These are phyloP conservation scores for Cyberlindnera bimundalis DNA, from an alignment of 805 yeast species.

Conservation along the genomic window DNA sequence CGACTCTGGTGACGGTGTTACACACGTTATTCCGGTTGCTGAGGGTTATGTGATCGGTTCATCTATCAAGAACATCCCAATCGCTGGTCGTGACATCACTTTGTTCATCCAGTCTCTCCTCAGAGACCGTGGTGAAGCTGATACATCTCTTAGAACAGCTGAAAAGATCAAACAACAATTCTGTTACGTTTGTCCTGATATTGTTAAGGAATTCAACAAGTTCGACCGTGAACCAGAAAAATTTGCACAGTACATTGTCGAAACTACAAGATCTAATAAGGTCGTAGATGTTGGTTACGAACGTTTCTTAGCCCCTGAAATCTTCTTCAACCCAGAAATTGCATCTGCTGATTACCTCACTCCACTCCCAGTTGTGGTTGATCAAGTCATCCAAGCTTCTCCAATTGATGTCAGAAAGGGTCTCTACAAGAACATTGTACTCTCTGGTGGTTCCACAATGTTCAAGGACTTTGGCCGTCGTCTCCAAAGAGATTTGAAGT, in stretches of 20 bases:
- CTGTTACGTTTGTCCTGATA: conserved; percentile 97
- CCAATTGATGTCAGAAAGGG: conserved; percentile 99
- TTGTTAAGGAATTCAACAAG: conserved; percentile 92
- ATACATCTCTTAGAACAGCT: conserved; percentile 91
- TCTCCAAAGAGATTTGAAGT: conserved; percentile 89
- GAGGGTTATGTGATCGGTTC: conserved; percentile 99
- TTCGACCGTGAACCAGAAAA: conserved; percentile 92
- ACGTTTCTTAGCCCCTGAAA: conserved; percentile 97
- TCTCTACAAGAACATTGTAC: conserved; percentile 88
- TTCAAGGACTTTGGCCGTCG: conserved; percentile 97
- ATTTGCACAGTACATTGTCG: conserved; percentile 90
- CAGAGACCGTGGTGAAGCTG: conserved; percentile 96
- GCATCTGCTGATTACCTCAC: conserved; percentile 93
- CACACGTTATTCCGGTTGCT: conserved; percentile 98
- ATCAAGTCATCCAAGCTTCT: conserved; percentile 88
- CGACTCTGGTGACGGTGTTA: conserved; percentile 98
- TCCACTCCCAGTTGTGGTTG: conserved; percentile 95
- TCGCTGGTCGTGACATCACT: conserved; percentile 98
- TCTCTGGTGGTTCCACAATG: conserved; percentile 98
- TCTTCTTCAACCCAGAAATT: conserved; percentile 96
- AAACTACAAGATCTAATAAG: conserved; percentile 57
- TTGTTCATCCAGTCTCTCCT: conserved; percentile 86
- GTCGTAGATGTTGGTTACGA: conserved; percentile 96
- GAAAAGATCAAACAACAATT: conserved; percentile 95
- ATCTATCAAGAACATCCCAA: conserved; percentile 94